Base-by-base conservation (phyloP, 192 early-diverging fungal species). In the Allomyces macrogynus region DNA sequence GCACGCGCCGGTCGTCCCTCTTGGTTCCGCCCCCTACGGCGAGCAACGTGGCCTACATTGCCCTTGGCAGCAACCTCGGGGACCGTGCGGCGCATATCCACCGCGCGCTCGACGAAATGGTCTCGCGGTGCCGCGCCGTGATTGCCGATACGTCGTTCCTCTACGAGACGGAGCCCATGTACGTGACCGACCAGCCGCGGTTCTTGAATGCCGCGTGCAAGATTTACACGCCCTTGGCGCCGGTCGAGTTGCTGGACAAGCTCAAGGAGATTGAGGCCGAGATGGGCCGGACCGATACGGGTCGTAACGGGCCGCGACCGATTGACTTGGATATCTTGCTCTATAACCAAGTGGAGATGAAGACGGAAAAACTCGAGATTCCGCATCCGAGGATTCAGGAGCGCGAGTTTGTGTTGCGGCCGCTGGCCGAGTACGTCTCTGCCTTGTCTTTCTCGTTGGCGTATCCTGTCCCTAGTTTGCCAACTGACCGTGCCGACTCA, bases 311-410 rank as follows among this genome's bases (percentile, higher is more conserved):
- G 5, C 96, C 94, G 60, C 82, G 96, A 10, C 82, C 87, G 8
- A 90, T 99, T 60, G 96, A 99, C 71, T 79, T 97, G 11, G 96
- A 99, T 67, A 97, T 99, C 66, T 71, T 99, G n/a, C 87, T 89
- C 68, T 99, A 89, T 72, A 89, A 92, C 67, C 76, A 81, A 61
- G 63, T 87, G 57, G 79, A 88, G 43, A 75, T 93, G 64, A 72
- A 85, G 4, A 80, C 73, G 11, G 76, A 81, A 18, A 62, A 61
- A 10, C 76, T 99, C 65, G 87, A 79, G 10, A 93, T 99, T 43
- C 96, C 96, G 43, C 96, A 99, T 77, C 77, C 83, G 4, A 73
- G 80, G 7, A 81, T 97, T 62, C 80, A 85, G 32, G 96, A 99
- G 71, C 85, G 96, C 16, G 87, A 91, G 64, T 99, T 99, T 84